Percentiles rank a stretch among this genome's conserved stretches.
Conservation (phyloP, 2,329 filamentous ascomycete genomes). For the Tricladium varicosporioides region DNA sequence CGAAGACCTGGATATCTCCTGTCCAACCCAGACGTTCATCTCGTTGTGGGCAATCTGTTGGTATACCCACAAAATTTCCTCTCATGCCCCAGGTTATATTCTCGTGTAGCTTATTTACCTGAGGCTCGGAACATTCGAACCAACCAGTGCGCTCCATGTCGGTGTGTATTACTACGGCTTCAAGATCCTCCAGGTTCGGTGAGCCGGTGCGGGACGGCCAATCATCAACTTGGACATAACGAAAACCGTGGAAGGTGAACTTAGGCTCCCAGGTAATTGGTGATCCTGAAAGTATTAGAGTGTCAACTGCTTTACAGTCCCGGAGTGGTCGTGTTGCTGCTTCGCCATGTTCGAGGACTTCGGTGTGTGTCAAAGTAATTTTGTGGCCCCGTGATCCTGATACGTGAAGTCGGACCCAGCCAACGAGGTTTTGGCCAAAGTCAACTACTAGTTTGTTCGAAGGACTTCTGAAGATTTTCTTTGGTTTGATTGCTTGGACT, state of each 20-base stretch:
- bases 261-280: constrained; percentile 37
- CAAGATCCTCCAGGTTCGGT: constrained; percentile 13
- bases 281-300: constrained; percentile 35
- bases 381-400: constrained; percentile 38
- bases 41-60: constrained; percentile 48
- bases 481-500: constrained; percentile 36
- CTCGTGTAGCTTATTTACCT: constrained; percentile 44
- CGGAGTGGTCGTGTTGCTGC: constrained; percentile 41
- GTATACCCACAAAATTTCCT: constrained; percentile 45
- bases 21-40: constrained; percentile 50
- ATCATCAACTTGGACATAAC: constrained; percentile 35
- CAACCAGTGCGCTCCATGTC: constrained; percentile 28
- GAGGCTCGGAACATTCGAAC: constrained; percentile 27
- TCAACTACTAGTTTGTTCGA: constrained; percentile 49
- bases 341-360: constrained; percentile 45
- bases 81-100: constrained; percentile 47
- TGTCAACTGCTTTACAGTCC: constrained; percentile 38
- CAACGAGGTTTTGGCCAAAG: constrained; percentile 59
- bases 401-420: constrained; percentile 42
- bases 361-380: constrained; percentile 43
- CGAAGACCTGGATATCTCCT: constrained; percentile 46
- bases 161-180: constrained; percentile 26
- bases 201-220: constrained; percentile 7
- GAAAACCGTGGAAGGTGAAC: constrained; percentile 49
- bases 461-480: constrained; percentile 36